Conservation (phyloP, 495 filamentous ascomycete genomes). For the Annulohypoxylon stygium region DNA sequence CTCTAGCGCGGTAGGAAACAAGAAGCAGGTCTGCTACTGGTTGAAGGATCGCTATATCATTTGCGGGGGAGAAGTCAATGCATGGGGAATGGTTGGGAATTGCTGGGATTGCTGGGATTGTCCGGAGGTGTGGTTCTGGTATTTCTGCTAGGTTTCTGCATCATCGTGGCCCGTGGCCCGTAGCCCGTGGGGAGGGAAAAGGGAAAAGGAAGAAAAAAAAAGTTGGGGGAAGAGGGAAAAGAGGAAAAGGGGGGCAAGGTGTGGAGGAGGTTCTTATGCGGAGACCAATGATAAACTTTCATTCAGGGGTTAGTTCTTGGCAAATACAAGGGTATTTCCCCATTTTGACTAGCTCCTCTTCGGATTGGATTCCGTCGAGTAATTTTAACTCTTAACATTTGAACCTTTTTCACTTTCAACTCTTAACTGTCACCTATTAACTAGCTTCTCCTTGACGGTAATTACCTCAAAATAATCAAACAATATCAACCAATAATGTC, state of each 20-base stretch:
- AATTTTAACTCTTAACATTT: neutral
- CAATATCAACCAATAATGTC: neutral
- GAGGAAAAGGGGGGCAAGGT: neutral
- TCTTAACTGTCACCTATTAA: neutral
- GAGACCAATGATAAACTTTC: conserved; percentile 33
- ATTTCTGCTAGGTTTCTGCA: neutral
- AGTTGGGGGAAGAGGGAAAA: conserved; percentile 34
- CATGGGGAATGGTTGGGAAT: conserved; percentile 13
- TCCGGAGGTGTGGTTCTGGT: neutral
- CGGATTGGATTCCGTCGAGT: conserved; percentile 1
- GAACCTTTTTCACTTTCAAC: neutral
- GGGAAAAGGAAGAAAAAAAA: conserved; percentile 23
- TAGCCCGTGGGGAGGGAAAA: conserved; percentile 6
- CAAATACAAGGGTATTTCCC: neutral
- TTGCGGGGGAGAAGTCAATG: conserved; percentile 40
- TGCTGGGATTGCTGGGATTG: conserved; percentile 8
- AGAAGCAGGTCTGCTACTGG: conserved; percentile 2
- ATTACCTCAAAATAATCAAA: neutral
- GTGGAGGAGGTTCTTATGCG: conserved; percentile 35
- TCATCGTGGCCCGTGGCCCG: neutral
- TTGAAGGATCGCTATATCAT: conserved; percentile 19
- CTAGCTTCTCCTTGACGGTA: neutral
- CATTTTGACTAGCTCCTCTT: neutral
- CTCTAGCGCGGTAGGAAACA: neutral
- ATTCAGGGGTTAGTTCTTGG: neutral